Base-by-base conservation (phyloP, 2,329 filamentous ascomycete species). In the Penicillium nordicum region DNA sequence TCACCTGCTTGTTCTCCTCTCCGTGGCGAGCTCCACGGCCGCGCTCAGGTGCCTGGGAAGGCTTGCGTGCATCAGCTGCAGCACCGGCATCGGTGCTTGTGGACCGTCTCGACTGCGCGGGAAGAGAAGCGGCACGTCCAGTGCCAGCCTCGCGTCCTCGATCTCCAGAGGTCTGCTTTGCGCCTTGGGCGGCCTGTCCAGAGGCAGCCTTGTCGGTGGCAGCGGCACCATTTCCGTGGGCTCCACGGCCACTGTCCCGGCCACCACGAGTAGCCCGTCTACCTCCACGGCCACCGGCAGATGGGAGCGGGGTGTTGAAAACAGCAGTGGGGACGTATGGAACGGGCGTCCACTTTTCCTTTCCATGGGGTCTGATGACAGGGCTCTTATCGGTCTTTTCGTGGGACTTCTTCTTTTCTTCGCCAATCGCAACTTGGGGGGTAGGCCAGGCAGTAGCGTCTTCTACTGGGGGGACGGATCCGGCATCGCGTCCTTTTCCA, bases 391-490 rank as follows among this genome's bases (percentile, higher is more conserved):
- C 76, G 7, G 79, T 77, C 73, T 90, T 90, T 53, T 87, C 82
- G 51, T 84, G 80, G 1, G 80, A 76, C 73, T 90, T 92, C 68
- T 87, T 87, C 75, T 89, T 90, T 59, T 89, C 84, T 64, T 94
- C 91, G 48, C 87, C 86, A 50, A 88, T 84, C 1, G 87, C 88
- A 48, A 82, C 87, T 65, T 96, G 90, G 0, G 92, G 92, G 3
- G 93, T 97, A 16, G 94, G 94, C 94, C 94, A 99, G 21, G 86
- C 86, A 51, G 85, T 79, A 48, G 90, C 82, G 72, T 97, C 92
- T 57, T 84, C 86, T 45, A 90, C 88, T 2, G 89, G 82, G 27
- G 89, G 89, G 34, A 84, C 70, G 44, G 69, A 55, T 54, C 61
- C 62, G 29, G 72, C 72, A 54, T 80, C 77, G 32, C 69, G 67